These are phyloP conservation scores for Psilocybe tampanensis DNA, from an alignment of 768 basidiomycete species.

Conservation along the genomic window DNA sequence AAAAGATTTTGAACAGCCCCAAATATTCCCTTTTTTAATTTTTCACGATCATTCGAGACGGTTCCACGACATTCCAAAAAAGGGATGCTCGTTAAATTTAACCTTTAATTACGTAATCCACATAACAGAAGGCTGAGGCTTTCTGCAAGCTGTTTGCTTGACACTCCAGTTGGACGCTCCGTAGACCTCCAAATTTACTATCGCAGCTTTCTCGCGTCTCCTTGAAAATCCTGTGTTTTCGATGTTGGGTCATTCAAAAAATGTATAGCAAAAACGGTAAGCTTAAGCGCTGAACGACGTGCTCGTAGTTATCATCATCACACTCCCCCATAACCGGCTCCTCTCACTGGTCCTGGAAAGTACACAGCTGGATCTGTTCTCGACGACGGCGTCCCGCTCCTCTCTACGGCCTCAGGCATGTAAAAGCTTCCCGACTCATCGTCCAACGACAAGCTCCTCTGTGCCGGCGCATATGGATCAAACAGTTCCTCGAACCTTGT, in stretches of 20 bases:
- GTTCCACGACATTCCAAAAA: slow-evolving; percentile 24
- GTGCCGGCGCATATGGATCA: slow-evolving; percentile 4
- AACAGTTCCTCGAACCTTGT: not conserved
- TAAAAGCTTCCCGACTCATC: slow-evolving; percentile 16
- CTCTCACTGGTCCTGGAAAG: slow-evolving; percentile 39
- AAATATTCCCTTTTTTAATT: not conserved
- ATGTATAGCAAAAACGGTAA: too few species aligned
- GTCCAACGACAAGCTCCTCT: slow-evolving; percentile 10
- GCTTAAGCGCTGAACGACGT: too few species aligned
- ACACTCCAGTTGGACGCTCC: too few species aligned
- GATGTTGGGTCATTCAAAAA: too few species aligned
- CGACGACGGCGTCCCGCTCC: slow-evolving; percentile 11
- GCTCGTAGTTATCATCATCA: too few species aligned
- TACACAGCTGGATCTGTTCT: slow-evolving; percentile 29
- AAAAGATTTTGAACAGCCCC: slow-evolving; percentile 7
- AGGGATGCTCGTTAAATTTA: too few species aligned
- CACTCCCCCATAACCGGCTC: slow-evolving; percentile 29
- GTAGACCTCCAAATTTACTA: too few species aligned
- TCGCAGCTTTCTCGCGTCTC: too few species aligned
- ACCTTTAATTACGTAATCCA: too few species aligned
- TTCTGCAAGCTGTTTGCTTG: too few species aligned
- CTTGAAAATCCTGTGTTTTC: too few species aligned
- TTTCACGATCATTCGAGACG: slow-evolving; percentile 21
- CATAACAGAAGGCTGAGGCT: too few species aligned
- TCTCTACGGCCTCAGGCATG: slow-evolving; percentile 11